Conservation (phyloP, 306 rosid species). For the Medicago ruthenica region DNA sequence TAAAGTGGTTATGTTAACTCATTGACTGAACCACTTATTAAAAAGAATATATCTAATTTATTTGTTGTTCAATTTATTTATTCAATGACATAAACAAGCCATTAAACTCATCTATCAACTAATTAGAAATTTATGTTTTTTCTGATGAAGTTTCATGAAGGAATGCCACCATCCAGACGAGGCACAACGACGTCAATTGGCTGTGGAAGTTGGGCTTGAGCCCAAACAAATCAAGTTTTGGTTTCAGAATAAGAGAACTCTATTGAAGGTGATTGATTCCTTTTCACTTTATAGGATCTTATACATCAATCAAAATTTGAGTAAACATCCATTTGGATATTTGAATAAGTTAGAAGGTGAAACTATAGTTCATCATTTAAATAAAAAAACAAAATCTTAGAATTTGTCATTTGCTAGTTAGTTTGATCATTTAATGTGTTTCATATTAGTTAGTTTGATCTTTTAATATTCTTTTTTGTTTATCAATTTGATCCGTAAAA, state of each 20-base stretch:
- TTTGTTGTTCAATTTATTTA: neutral
- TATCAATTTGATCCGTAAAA: too few relatives aligned
- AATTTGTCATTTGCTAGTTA: too few relatives aligned
- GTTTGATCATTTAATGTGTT: too few relatives aligned
- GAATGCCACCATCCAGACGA: conserved; percentile 68
- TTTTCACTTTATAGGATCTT: neutral
- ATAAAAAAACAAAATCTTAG: too few relatives aligned
- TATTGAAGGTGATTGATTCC: conserved; percentile 61
- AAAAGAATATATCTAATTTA: neutral
- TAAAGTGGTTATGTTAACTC: too few relatives aligned
- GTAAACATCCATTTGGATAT: too few relatives aligned
- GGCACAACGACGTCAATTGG: conserved; percentile 57
- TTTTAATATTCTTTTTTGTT: too few relatives aligned
- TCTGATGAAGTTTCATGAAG: conserved; percentile 51
- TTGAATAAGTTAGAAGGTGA: too few relatives aligned
- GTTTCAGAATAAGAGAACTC: conserved; percentile 91
- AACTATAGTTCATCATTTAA: too few relatives aligned
- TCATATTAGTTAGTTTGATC: too few relatives aligned
- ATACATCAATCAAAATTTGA: too few relatives aligned
- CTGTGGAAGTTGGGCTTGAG: conserved; percentile 62
- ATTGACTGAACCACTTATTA: too few relatives aligned
- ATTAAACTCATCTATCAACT: neutral
- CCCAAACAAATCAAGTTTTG: conserved; percentile 74
- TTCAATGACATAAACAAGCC: neutral
- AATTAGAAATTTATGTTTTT: neutral